Evolutionary conservation across 345 rosid genomes (phyloP).

Genomic region (Sisymbrium altissimum): DNA sequence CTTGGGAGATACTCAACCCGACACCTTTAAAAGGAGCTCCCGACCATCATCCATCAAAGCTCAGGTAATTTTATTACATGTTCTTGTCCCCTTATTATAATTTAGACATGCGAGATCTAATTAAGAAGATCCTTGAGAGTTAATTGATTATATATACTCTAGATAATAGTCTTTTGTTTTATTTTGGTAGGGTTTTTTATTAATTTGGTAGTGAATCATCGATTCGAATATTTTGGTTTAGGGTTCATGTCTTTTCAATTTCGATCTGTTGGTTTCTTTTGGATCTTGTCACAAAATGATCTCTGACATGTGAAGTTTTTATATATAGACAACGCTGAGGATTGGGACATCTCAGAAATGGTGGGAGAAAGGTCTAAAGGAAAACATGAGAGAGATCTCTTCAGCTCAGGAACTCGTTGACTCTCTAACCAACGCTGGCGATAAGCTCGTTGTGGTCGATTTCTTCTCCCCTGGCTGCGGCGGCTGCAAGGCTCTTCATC

Average conservation of each 20-base stretch:
- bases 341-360: constrained; percentile 67
- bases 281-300: not conserved
- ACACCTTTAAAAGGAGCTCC: constrained; percentile 28
- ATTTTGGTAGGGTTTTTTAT: too few species aligned
- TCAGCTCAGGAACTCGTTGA: constrained; percentile 90
- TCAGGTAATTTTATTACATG: constrained; percentile 40
- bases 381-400: constrained; percentile 77
- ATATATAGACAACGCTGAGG: constrained; percentile 42
- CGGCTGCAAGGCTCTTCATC: constrained; percentile 96
- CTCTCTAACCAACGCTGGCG: constrained; percentile 64
- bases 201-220: too few species aligned
- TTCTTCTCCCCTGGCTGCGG: constrained; percentile 99
- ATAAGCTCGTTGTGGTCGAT: constrained; percentile 76
- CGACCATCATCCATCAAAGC: constrained; percentile 38
- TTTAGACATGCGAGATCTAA: constrained; percentile 6
- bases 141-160: not conserved
- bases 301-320: not conserved
- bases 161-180: not conserved
- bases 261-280: not conserved
- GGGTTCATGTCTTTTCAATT: not conserved
- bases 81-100: not conserved
- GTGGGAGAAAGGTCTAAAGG: constrained; percentile 85
- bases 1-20: constrained; percentile 28
- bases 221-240: not conserved
- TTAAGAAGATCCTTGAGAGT: not conserved